Evolutionary conservation across 106 monocot species (phyloP).

Genomic region (Phalaenopsis equestris): DNA sequence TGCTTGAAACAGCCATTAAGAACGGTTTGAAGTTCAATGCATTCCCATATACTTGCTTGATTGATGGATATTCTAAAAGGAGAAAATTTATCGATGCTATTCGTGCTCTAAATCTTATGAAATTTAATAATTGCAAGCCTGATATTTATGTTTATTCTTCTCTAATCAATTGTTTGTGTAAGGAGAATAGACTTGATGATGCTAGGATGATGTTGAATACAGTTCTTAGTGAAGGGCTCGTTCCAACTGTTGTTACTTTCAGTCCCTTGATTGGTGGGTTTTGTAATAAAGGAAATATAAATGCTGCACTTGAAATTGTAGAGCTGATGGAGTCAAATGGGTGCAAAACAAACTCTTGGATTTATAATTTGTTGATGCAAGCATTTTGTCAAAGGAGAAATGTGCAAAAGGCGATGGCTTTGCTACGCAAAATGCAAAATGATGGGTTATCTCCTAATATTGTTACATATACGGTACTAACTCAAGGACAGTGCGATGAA

Average conservation of each 20-base stretch:
- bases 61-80: constrained; percentile 19
- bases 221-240: constrained; percentile 14
- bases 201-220: constrained; percentile 18
- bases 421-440: constrained; percentile 18
- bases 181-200: constrained; percentile 26
- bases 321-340: constrained; percentile 22
- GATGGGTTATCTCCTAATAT: constrained; percentile 18
- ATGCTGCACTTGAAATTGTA: constrained; percentile 10
- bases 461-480: constrained; percentile 28
- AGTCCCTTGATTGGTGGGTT: constrained; percentile 27
- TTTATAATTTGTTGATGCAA: constrained; percentile 36
- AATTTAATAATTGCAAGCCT: constrained; percentile 14
- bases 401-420: constrained; percentile 30
- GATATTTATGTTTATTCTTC: constrained; percentile 20
- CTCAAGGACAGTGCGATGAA: constrained; percentile 30
- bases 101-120: constrained; percentile 16
- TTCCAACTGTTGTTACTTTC: constrained; percentile 21
- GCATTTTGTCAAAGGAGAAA: constrained; percentile 20
- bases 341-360: constrained; percentile 21
- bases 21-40: constrained; percentile 9
- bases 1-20: constrained; percentile 9
- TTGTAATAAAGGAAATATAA: constrained; percentile 10
- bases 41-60: constrained; percentile 10
- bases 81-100: background rate
- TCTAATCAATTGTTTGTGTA: constrained; percentile 26